Conservation (phyloP, 306 rosid species). For the Inga oerstediana region DNA sequence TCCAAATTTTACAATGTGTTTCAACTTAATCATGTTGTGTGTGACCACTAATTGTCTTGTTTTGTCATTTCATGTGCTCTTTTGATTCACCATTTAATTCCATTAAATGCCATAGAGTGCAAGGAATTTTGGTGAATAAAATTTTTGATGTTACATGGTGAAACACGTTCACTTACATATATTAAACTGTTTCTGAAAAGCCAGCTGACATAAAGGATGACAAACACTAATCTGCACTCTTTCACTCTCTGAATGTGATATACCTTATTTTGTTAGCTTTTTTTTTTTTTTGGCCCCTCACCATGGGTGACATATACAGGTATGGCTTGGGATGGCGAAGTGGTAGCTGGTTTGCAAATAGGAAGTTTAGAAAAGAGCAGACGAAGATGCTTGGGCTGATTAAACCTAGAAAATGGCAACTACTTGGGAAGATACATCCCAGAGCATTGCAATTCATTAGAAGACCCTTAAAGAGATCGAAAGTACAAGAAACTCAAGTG, state of each 20-base stretch:
- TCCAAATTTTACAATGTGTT: no score
- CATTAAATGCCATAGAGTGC: no score
- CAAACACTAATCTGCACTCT: background rate
- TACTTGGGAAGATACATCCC: slow-evolving; percentile 65
- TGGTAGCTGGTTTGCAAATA: slow-evolving; percentile 74
- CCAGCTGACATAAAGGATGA: background rate
- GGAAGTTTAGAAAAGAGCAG: slow-evolving; percentile 82
- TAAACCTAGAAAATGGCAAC: slow-evolving; percentile 73
- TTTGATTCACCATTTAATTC: no score
- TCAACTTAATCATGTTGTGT: no score
- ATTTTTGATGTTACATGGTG: no score
- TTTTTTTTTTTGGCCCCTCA: background rate
- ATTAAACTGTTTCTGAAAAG: background rate
- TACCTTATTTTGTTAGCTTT: background rate
- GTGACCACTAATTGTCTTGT: no score
- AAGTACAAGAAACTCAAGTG: slow-evolving; percentile 43
- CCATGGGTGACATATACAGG: slow-evolving; percentile 41
- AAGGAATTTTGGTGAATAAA: no score
- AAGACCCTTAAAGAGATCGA: slow-evolving; percentile 45
- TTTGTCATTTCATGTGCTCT: no score
- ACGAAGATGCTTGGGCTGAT: slow-evolving; percentile 78
- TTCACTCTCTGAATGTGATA: background rate
- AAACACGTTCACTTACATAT: background rate
- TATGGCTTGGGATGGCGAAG: slow-evolving; percentile 96
- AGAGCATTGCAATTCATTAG: slow-evolving; percentile 61